A percentile compares a stretch with the other conserved stretches of the same genome.
Conservation (phyloP, 129 eudicot genomes). For the Artemisia argyi region DNA sequence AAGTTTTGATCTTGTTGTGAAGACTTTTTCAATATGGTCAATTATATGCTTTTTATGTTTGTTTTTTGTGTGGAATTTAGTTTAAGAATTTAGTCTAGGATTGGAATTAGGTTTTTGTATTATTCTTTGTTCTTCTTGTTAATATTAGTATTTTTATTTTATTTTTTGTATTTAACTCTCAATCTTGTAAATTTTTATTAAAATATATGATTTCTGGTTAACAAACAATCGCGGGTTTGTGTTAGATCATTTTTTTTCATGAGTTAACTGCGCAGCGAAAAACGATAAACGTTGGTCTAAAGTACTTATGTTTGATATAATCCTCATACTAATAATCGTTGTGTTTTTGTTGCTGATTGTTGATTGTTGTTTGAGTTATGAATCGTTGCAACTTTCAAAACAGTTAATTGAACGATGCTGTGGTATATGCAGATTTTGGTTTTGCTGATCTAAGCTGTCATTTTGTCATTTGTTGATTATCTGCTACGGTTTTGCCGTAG, state of each 20-base stretch:
- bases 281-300: neutral
- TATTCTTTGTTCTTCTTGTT: conserved; percentile 21
- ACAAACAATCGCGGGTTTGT: neutral
- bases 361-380: neutral
- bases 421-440: conserved; percentile 21
- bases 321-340: conserved; percentile 5
- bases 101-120: conserved; percentile 30
- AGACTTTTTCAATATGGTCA: conserved; percentile 9
- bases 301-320: neutral
- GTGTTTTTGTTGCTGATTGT: conserved; percentile 13
- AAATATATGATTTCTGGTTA: neutral
- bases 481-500: conserved; percentile 20
- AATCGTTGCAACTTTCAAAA: neutral
- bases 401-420: conserved; percentile 4
- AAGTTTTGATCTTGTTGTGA: conserved; percentile 9
- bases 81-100: conserved; percentile 24
- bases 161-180: neutral
- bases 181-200: neutral
- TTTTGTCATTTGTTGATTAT: conserved; percentile 28
- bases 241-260: conserved; percentile 2
- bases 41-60: conserved; percentile 7
- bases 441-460: conserved; percentile 25
- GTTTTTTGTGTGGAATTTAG: conserved; percentile 29
- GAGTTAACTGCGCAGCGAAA: conserved; percentile 15
- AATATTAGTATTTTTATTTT: conserved; percentile 11